Conservation (phyloP, 1,284 basidiomycete species). For the Kwoniella shivajii region DNA sequence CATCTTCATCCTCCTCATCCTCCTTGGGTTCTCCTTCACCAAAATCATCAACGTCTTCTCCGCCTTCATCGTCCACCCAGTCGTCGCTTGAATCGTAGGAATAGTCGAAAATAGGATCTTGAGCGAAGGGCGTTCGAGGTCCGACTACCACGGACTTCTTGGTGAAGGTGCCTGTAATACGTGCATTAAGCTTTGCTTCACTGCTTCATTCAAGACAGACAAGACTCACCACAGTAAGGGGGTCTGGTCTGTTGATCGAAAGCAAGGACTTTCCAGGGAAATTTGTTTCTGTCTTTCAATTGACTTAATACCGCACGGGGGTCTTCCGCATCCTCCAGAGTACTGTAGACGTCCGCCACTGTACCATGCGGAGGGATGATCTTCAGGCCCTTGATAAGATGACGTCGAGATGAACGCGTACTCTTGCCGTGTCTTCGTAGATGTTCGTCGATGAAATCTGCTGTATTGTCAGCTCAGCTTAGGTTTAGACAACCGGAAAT, state of each 20-base stretch:
- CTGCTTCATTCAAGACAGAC: background rate
- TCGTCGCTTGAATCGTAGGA: conserved; percentile 53
- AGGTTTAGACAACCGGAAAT: too few relatives aligned
- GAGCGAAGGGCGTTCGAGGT: conserved; percentile 51
- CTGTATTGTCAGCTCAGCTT: background rate
- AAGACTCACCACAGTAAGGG: conserved; percentile 44
- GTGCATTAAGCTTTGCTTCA: background rate
- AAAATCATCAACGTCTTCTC: conserved; percentile 48
- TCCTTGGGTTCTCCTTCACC: conserved; percentile 31
- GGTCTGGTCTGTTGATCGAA: conserved; percentile 52
- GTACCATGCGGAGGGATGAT: conserved; percentile 37
- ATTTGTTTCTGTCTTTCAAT: conserved; percentile 38
- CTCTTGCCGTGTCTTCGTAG: conserved; percentile 20
- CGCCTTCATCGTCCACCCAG: conserved; percentile 53
- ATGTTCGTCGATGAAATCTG: conserved; percentile 40
- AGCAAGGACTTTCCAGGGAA: conserved; percentile 51
- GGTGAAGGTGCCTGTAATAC: conserved; percentile 45
- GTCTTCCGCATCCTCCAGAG: conserved; percentile 48
- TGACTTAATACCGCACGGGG: conserved; percentile 44
- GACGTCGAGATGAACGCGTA: background rate
- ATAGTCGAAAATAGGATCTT: conserved; percentile 53
- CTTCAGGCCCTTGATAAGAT: conserved; percentile 38
- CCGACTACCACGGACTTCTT: conserved; percentile 50
- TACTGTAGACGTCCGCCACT: conserved; percentile 41
- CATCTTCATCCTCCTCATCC: conserved; percentile 42